Conservation (phyloP, 2,329 filamentous ascomycete species). For the Davidsoniella neocaledoniae region DNA sequence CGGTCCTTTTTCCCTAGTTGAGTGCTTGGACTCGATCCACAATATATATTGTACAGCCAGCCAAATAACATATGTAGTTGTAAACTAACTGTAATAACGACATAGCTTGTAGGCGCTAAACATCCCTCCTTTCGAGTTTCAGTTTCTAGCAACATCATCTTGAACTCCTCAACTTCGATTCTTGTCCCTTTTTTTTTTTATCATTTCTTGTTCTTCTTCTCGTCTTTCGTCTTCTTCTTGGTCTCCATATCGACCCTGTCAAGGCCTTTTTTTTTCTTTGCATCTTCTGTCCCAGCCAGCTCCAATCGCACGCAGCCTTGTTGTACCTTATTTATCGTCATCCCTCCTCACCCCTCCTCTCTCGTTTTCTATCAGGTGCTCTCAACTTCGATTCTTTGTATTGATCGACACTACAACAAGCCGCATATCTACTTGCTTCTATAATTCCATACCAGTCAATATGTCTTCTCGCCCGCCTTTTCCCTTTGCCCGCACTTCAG, state of each 20-base stretch:
- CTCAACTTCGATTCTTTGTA: neutral
- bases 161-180: neutral
- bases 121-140: neutral
- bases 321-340: conserved; percentile 1
- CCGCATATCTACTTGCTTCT: neutral
- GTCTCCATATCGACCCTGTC: no score
- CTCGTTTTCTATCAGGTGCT: neutral
- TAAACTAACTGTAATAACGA: neutral
- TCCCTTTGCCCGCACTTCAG: conserved; percentile 46
- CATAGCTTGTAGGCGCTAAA: neutral
- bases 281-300: conserved; percentile 3
- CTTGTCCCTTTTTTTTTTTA: neutral
- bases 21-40: no score
- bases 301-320: neutral
- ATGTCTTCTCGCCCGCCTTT: conserved; percentile 42
- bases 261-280: conserved; percentile 1
- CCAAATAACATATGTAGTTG: no score
- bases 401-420: neutral
- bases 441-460: conserved; percentile 16
- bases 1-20: neutral
- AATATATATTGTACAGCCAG: no score
- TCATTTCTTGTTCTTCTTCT: neutral
- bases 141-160: neutral
- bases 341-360: neutral
- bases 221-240: neutral